Conservation (phyloP, 257 asterid species). For the Solanum virginianum region DNA sequence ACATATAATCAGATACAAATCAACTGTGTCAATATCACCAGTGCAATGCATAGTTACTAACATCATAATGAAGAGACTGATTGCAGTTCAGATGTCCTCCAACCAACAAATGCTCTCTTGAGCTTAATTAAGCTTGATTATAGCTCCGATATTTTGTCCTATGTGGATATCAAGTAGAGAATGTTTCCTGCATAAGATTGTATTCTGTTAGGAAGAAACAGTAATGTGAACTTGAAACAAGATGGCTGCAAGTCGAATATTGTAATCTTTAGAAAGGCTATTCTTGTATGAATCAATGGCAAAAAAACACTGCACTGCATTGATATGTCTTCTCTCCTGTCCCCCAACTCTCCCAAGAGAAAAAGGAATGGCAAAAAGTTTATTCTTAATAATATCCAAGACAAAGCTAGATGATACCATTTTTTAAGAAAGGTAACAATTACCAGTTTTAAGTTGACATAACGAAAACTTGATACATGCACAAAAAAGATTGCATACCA, state of each 20-base stretch:
- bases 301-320: background rate
- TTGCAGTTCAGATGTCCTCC: background rate
- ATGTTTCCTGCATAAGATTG: constrained; percentile 27
- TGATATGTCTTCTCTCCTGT: background rate
- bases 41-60: background rate
- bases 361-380: background rate
- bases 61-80: background rate
- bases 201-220: background rate
- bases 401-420: background rate
- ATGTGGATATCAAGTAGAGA: constrained; percentile 30
- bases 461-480: background rate
- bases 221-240: background rate
- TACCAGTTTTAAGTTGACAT: background rate
- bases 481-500: constrained; percentile 26
- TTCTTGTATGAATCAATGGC: background rate
- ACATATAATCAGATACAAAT: background rate
- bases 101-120: background rate
- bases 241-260: background rate
- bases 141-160: background rate
- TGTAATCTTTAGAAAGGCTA: background rate
- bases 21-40: background rate
- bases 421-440: background rate
- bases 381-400: background rate
- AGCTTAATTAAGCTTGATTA: background rate
- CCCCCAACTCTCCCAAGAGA: background rate